Base-by-base conservation (phyloP, 2,329 filamentous ascomycete genomes). In the Trichoderma brevicompactum region DNA sequence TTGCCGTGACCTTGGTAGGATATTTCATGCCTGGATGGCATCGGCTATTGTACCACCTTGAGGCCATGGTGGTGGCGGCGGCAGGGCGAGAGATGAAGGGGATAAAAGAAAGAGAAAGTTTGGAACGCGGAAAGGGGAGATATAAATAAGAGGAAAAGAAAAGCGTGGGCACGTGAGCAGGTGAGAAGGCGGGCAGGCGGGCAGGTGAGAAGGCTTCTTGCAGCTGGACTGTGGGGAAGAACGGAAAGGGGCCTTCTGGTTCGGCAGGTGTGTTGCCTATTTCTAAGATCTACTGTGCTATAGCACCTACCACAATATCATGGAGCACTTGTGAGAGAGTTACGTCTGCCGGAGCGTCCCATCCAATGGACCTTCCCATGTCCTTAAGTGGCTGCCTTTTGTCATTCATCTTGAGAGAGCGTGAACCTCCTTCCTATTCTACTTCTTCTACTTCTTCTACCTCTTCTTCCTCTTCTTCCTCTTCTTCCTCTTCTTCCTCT, bases 1-100 rank as follows among this genome's bases (percentile, higher is more conserved):
- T 71, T 1, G 87, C 68, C 15, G 72, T 79, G 74, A 84, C 75
- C 19, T 72, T 72, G 23, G 72, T 66, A 1, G 76, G 74, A 49
- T 78, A 77, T 6, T 38, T 5, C 3, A 43, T 1, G 28, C 19
- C 28, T 1, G 60, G 60, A 17, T 46, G 17, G 9, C 8, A 8
- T 6, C 60, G 60, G 9, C 60, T 63, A 1, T 4, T 17, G 40
- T 23, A 44, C 49, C 40, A 54, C 15, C 32, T 54, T 15, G n/a
- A n/a, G n/a, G n/a, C n/a, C n/a, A n/a, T n/a, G n/a, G n/a, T n/a
- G n/a, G n/a, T n/a, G n/a, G n/a, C n/a, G n/a, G n/a, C n/a, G n/a
- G n/a, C n/a, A n/a, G n/a, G n/a, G n/a, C n/a, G n/a, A n/a, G n/a
- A n/a, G n/a, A n/a, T n/a, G n/a, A n/a, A n/a, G n/a, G n/a, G n/a